A percentile compares a stretch with the other conserved stretches of the same genome.
phyloP scores from a whole-genome alignment of 2,329 filamentous ascomycete genomes.

The Samsoniella hepiali region DNA sequence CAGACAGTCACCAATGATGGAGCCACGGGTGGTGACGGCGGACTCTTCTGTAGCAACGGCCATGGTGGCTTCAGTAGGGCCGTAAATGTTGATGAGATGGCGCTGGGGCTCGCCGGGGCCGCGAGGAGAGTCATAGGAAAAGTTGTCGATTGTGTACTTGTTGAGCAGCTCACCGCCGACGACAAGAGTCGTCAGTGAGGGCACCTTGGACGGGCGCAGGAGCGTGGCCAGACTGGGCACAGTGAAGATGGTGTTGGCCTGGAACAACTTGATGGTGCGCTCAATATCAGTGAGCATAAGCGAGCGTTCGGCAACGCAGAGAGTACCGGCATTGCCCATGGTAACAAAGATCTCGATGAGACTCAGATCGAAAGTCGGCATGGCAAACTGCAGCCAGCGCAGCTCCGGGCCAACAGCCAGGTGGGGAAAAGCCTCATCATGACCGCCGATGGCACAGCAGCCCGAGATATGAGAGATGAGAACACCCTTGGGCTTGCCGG shows the following conservation, averaged over 20 bases:
- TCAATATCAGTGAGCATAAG: constrained; percentile 20
- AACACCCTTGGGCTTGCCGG: constrained; percentile 49
- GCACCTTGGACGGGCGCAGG: constrained; percentile 15
- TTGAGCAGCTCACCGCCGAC: constrained; percentile 19
- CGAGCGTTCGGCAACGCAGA: constrained; percentile 16
- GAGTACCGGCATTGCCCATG: constrained; percentile 16
- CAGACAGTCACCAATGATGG: constrained; percentile 17
- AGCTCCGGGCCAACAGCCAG: constrained; percentile 11
- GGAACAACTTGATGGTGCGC: constrained; percentile 15
- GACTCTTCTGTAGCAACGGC: constrained; percentile 15
- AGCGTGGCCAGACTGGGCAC: constrained; percentile 19
- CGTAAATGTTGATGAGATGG: constrained; percentile 18
- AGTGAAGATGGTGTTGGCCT: constrained; percentile 18
- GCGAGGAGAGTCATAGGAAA: constrained; percentile 40
- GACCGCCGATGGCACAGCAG: constrained; percentile 13
- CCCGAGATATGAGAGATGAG: constrained; percentile 71
- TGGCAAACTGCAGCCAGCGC: constrained; percentile 18
- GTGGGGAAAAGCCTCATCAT: constrained; percentile 10
- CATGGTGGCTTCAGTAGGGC: constrained; percentile 19
- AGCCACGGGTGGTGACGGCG: constrained; percentile 8
- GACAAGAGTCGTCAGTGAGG: constrained; percentile 16
- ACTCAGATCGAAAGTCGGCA: constrained; percentile 18
- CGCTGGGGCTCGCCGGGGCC: constrained; percentile 11
- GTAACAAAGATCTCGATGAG: constrained; percentile 19
- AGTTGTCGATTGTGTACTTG: constrained; percentile 17